phyloP scores from a whole-genome alignment of 2,329 filamentous ascomycete species.

The Leptodontidium sp. region DNA sequence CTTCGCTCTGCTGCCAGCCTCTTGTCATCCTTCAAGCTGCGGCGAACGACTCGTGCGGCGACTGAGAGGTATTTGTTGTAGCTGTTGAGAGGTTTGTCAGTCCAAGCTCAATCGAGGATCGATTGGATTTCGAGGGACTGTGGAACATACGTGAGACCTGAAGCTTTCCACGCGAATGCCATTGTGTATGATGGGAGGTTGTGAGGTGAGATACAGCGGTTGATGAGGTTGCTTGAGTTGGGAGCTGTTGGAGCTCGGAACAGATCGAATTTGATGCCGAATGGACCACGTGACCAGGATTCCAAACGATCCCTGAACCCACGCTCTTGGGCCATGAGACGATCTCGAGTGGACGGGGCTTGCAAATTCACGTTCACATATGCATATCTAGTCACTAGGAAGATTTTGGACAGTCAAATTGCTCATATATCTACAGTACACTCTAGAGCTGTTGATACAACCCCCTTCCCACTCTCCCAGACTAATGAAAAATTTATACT shows the following conservation, averaged over 20 bases:
- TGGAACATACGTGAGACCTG: constrained; percentile 72
- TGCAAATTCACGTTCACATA: background rate
- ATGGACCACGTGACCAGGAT: constrained; percentile 23
- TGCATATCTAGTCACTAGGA: background rate
- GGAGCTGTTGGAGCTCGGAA: constrained; percentile 34
- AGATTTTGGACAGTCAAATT: constrained; percentile 35
- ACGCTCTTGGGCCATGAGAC: background rate
- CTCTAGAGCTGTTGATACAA: constrained; percentile 50
- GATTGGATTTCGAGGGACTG: constrained; percentile 1
- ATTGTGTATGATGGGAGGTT: constrained; percentile 58
- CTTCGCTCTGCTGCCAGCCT: constrained; percentile 87
- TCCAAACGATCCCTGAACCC: background rate
- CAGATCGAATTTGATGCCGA: constrained; percentile 22
- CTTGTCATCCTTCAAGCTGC: constrained; percentile 95
- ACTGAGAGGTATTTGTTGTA: constrained; percentile 99
- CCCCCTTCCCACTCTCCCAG: constrained; percentile 32
- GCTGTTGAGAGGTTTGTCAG: constrained; percentile 62
- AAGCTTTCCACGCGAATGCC: constrained; percentile 98
- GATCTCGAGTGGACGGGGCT: background rate
- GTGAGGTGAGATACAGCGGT: constrained; percentile 33
- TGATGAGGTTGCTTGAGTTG: constrained; percentile 23
- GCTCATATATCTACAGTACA: constrained; percentile 48
- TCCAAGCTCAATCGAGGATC: constrained; percentile 36
- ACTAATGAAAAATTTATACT: constrained; percentile 71
- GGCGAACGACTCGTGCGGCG: constrained; percentile 92